Evolutionary conservation across 805 yeast species (phyloP), one percentile per base, ranked within the genome.

Genomic region (Suhomyces faveliae): DNA sequence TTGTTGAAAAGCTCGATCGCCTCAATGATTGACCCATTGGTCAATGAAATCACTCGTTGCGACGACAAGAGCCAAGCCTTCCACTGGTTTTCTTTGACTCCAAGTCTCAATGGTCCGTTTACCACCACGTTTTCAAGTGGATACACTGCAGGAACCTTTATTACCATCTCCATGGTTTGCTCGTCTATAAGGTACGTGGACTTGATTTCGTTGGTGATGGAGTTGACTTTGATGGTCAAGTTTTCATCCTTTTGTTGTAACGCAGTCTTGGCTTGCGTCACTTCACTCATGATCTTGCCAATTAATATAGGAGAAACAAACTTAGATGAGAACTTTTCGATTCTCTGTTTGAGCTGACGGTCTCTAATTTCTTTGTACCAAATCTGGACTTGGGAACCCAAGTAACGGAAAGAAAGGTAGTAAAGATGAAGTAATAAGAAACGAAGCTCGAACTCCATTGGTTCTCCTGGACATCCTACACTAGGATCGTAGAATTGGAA

Each of bases 11-110:
- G 72, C 49, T 81, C 83, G 43, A 87, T 74, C 2, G 90, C 83
- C 33, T 84, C 89, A 21, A 79, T 61, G 25, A 87, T 77, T 0
- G 89, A 79, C 15, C 89, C 90, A 56, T 84, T 85, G 56, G 86
- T 86, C 35, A 86, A 77, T 1, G 89, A 78, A 23, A 89, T 81
- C 7, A 89, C 83, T 48, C 90, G 79, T 61, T 90, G 96, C 3
- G 96, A 89, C 4, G 97, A 91, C 63, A 92, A 73, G 15, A 92
- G 69, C 98, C 98, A 94, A 1, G 96, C 89, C 56, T 89, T 85
- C 96, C 97, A 91, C 66, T 88, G 90, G 51, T 81, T 83, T 57
- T 92, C 98, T 53, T 86, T 87, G 12, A 92, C 95, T 17, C 98
- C 98, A 27, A 89, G 77, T 51, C 96, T 74, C 42, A 81, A 74